These are phyloP conservation scores for Rusavskia elegans DNA, from an alignment of 495 filamentous ascomycete genomes.

Conservation along the genomic window DNA sequence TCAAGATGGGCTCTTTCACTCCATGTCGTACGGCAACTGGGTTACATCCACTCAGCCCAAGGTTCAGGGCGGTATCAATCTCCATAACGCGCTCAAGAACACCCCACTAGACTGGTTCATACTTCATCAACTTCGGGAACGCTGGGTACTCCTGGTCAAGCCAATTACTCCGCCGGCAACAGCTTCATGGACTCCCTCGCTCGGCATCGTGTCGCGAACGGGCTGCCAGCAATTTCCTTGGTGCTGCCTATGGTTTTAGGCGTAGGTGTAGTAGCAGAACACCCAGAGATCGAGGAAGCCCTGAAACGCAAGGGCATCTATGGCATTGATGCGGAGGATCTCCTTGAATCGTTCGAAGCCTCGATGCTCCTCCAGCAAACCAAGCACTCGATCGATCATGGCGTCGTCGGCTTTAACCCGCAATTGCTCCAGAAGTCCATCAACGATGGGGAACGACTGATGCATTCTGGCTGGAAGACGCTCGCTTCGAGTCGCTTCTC, in stretches of 20 bases:
- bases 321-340: neutral
- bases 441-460: neutral
- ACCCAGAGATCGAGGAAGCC: conserved; percentile 1
- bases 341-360: neutral
- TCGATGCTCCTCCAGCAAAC: neutral
- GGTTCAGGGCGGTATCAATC: conserved; percentile 23
- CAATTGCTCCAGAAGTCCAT: neutral
- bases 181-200: conserved; percentile 15
- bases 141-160: conserved; percentile 27
- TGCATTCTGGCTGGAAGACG: neutral
- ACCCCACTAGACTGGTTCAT: conserved; percentile 34
- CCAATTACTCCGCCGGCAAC: conserved; percentile 25
- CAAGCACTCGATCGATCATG: neutral
- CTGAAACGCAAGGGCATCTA: neutral
- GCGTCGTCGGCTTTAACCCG: neutral
- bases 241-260: conserved; percentile 14
- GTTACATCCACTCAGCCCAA: conserved; percentile 16
- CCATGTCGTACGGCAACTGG: conserved; percentile 8
- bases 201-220: neutral
- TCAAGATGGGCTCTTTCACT: conserved; percentile 1
- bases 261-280: conserved; percentile 12
- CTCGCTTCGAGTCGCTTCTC: neutral
- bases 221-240: conserved; percentile 3
- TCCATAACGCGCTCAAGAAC: conserved; percentile 15
- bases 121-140: conserved; percentile 27